Conservation (phyloP, 768 basidiomycete species). For the Calocybe indica region DNA sequence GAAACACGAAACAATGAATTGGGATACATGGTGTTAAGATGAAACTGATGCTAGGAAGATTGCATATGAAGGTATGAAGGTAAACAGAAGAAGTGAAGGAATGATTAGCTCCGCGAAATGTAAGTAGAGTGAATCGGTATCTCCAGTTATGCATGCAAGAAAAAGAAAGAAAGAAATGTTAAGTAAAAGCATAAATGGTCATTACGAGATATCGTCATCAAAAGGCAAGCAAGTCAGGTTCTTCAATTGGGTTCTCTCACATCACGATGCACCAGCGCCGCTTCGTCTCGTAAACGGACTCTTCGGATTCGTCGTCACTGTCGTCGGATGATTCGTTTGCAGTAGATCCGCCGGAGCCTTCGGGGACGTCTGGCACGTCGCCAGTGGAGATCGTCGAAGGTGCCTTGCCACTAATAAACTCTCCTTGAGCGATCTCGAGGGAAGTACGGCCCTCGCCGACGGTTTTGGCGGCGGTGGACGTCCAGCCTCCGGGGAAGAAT, state of each 20-base stretch:
- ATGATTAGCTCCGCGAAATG: too few relatives aligned
- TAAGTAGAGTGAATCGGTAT: too few relatives aligned
- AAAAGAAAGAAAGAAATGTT: neutral
- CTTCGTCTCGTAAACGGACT: slow-evolving; percentile 19
- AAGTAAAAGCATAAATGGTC: neutral
- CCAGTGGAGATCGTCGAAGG: slow-evolving; percentile 14
- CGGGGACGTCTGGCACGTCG: slow-evolving; percentile 13
- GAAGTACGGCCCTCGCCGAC: slow-evolving; percentile 39
- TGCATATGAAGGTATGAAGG: too few relatives aligned
- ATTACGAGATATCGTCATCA: neutral
- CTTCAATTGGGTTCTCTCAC: slow-evolving; percentile 15
- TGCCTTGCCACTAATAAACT: slow-evolving; percentile 31
- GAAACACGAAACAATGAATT: too few relatives aligned
- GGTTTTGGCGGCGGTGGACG: slow-evolving; percentile 29
- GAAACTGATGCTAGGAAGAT: too few relatives aligned
- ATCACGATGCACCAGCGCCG: slow-evolving; percentile 35
- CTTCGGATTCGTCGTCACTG: slow-evolving; percentile 12
- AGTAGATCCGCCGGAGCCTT: slow-evolving; percentile 7
- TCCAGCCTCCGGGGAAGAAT: slow-evolving; percentile 55
- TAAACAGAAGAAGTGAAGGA: too few relatives aligned
- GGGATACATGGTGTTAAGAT: too few relatives aligned
- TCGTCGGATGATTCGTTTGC: slow-evolving; percentile 7
- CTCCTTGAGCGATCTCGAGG: slow-evolving; percentile 43
- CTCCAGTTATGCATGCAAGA: neutral
- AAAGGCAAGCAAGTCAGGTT: neutral